These are phyloP conservation scores for Diversispora epigaea DNA, from an alignment of 192 early-diverging fungal species.

Conservation along the genomic window DNA sequence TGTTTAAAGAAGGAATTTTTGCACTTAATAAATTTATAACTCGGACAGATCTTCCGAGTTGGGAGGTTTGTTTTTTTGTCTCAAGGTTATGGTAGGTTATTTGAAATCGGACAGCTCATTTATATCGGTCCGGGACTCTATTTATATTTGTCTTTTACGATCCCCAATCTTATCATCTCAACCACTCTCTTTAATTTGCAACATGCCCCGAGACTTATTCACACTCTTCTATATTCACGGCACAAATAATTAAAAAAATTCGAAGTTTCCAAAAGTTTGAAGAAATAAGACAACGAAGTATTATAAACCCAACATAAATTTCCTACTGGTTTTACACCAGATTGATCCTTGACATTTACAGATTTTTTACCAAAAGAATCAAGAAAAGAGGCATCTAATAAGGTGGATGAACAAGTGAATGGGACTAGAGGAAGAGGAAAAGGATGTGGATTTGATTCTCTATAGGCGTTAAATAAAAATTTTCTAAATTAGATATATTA, in stretches of 20 bases:
- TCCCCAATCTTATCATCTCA: background rate
- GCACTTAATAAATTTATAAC: background rate
- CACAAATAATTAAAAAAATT: background rate
- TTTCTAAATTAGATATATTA: no score
- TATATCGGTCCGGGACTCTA: background rate
- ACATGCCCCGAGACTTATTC: slow-evolving; percentile 4
- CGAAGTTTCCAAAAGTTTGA: background rate
- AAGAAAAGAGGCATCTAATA: slow-evolving; percentile 12
- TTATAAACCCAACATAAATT: background rate
- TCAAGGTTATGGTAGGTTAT: slow-evolving; percentile 8
- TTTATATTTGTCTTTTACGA: background rate
- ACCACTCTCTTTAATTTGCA: background rate
- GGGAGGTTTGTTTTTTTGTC: background rate
- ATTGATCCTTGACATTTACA: background rate
- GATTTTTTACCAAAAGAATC: slow-evolving; percentile 17
- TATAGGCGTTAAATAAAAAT: no score
- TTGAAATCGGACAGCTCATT: background rate
- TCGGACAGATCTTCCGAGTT: background rate
- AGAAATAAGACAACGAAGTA: background rate
- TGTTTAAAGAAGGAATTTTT: background rate
- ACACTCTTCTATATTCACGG: background rate
- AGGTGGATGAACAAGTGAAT: background rate
- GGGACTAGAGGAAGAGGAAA: background rate
- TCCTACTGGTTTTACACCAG: slow-evolving; percentile 1
- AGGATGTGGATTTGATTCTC: no score